phyloP scores from a whole-genome alignment of 371 early-diverging fungal species.

The Sporodiniella umbellata region DNA sequence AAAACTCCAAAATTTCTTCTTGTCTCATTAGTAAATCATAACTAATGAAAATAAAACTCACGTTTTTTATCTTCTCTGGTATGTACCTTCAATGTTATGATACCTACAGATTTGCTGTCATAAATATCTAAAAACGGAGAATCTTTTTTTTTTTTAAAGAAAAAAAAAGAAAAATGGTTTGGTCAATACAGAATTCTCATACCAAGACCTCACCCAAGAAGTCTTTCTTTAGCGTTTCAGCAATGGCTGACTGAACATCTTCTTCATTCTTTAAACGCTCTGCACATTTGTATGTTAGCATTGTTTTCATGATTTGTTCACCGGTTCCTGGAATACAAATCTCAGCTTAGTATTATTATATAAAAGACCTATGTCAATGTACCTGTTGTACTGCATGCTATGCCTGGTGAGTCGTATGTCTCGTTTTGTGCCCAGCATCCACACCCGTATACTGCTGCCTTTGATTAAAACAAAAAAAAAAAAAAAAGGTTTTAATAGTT shows the following conservation, averaged over 20 bases:
- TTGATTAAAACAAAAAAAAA: no score
- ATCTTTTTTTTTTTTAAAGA: slow-evolving; percentile 12
- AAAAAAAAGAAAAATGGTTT: background rate
- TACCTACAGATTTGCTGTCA: slow-evolving; percentile 44
- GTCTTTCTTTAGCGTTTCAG: slow-evolving; percentile 18
- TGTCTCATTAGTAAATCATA: background rate
- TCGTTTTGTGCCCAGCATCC: slow-evolving; percentile 71
- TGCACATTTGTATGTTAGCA: slow-evolving; percentile 58
- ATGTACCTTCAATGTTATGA: slow-evolving; percentile 34
- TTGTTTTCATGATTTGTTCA: slow-evolving; percentile 75
- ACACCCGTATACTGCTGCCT: slow-evolving; percentile 72
- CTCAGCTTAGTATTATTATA: no score
- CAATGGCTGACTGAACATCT: slow-evolving; percentile 30
- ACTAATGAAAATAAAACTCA: background rate
- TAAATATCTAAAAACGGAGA: slow-evolving; percentile 38
- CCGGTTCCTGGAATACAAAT: slow-evolving; percentile 57
- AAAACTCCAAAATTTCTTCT: slow-evolving; percentile 50
- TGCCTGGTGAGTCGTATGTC: slow-evolving; percentile 17
- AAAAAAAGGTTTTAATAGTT: no score
- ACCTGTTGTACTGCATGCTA: slow-evolving; percentile 71
- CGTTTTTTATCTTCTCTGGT: slow-evolving; percentile 13
- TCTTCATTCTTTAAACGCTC: slow-evolving; percentile 27
- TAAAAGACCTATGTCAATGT: background rate
- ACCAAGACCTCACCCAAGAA: slow-evolving; percentile 24
- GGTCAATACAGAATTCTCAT: background rate